These are phyloP conservation scores for Ustilago xerochloae DNA, from an alignment of 1,284 basidiomycete species.

Conservation along the genomic window DNA sequence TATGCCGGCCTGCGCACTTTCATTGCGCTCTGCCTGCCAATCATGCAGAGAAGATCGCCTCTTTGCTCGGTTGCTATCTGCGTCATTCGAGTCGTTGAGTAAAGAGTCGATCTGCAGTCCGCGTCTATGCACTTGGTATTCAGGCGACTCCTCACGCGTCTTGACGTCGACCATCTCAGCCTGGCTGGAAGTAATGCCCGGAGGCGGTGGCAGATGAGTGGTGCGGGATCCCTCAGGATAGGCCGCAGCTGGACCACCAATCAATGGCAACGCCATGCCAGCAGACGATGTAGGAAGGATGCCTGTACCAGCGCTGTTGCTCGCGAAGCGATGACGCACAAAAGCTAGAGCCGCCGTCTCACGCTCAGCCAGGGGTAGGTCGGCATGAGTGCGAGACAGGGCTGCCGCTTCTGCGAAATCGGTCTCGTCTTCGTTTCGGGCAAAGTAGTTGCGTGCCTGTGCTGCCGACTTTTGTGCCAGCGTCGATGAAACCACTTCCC, in stretches of 20 bases:
- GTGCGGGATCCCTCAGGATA: constrained; percentile 10
- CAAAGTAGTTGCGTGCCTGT: constrained; percentile 79
- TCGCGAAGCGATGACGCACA: constrained; percentile 39
- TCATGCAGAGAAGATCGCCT: constrained; percentile 49
- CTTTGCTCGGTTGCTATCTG: constrained; percentile 6
- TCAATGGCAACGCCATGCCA: constrained; percentile 2
- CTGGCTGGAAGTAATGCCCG: constrained; percentile 19
- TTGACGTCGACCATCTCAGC: constrained; percentile 14
- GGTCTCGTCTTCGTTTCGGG: constrained; percentile 58
- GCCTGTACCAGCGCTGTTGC: constrained; percentile 8
- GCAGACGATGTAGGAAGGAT: neutral
- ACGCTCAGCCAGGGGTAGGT: constrained; percentile 43
- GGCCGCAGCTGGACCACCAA: neutral
- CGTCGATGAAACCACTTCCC: constrained; percentile 78
- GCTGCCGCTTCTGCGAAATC: constrained; percentile 62
- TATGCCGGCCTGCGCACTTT: neutral
- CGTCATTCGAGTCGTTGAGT: constrained; percentile 47
- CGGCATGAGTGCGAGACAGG: constrained; percentile 51
- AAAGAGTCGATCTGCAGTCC: constrained; percentile 59
- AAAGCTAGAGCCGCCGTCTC: constrained; percentile 42
- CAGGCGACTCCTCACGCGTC: constrained; percentile 32
- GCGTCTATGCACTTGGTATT: constrained; percentile 29
- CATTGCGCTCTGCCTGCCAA: constrained; percentile 41
- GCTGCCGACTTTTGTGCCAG: constrained; percentile 82
- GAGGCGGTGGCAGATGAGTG: constrained; percentile 31